Percentiles rank a stretch among this genome's conserved stretches.
Conservation (phyloP, 495 filamentous ascomycete species). For the Daldinia loculata region DNA sequence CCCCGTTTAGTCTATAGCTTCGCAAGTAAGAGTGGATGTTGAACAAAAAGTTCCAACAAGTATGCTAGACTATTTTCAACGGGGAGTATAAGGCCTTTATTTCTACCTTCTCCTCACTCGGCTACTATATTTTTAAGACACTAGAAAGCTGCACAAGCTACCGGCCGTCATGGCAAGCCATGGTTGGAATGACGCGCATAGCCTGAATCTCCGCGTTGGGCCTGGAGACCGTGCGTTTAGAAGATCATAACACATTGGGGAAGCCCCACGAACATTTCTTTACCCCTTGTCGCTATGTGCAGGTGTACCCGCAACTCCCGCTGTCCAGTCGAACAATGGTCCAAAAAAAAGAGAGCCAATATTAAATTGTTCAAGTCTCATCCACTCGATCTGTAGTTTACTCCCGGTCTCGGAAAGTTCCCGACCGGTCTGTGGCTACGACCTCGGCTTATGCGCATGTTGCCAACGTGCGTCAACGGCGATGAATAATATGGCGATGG, state of each 20-base stretch:
- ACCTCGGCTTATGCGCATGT: slow-evolving; percentile 4
- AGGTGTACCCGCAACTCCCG: slow-evolving; percentile 20
- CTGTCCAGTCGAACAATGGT: background rate
- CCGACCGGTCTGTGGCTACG: slow-evolving; percentile 11
- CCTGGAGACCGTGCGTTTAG: slow-evolving; percentile 9
- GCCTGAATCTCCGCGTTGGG: slow-evolving; percentile 27
- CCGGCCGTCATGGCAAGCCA: background rate
- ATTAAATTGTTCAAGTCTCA: slow-evolving; percentile 13
- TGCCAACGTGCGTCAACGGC: background rate
- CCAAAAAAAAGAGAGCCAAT: slow-evolving; percentile 5
- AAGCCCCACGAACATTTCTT: slow-evolving; percentile 14
- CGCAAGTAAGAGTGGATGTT: slow-evolving; percentile 4
- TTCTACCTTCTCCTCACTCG: slow-evolving; percentile 9
- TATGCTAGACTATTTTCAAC: background rate
- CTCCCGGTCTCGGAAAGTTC: slow-evolving; percentile 20
- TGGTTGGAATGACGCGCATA: slow-evolving; percentile 36
- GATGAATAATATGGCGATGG: background rate
- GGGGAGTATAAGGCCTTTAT: slow-evolving; percentile 19
- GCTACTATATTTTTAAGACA: slow-evolving; percentile 12
- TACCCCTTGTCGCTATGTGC: slow-evolving; percentile 18
- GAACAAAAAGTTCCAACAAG: background rate
- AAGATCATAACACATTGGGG: slow-evolving; percentile 30
- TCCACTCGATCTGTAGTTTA: background rate
- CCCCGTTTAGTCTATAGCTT: background rate
- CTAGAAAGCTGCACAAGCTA: slow-evolving; percentile 5